Conservation (phyloP, 2,329 filamentous ascomycete species). For the Aureobasidium subglaciale region DNA sequence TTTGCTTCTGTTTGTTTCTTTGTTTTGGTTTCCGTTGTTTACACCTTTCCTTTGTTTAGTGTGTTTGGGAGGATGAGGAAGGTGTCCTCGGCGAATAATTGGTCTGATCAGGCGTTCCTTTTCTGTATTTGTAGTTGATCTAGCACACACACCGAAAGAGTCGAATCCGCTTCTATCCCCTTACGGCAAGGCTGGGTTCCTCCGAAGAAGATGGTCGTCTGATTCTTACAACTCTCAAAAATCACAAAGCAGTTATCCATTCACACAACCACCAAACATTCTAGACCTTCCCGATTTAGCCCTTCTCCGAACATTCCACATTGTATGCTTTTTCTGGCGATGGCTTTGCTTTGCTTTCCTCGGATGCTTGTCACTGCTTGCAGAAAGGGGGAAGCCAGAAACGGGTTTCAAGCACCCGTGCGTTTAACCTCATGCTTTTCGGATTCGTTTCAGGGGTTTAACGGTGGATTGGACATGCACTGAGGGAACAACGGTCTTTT, state of each 20-base stretch:
- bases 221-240: background rate
- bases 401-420: too few relatives aligned
- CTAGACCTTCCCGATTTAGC: background rate
- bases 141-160: background rate
- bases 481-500: too few relatives aligned
- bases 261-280: background rate
- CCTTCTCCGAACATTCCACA: too few relatives aligned
- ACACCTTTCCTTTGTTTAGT: background rate
- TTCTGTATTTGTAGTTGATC: background rate
- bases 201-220: background rate
- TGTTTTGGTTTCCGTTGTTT: constrained; percentile 8
- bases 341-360: too few relatives aligned
- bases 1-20: constrained; percentile 3
- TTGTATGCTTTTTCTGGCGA: too few relatives aligned
- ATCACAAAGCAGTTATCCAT: too few relatives aligned
- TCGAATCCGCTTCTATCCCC: background rate
- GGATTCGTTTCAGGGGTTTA: too few relatives aligned
- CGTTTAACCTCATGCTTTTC: too few relatives aligned
- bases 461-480: too few relatives aligned
- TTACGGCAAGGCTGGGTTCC: background rate
- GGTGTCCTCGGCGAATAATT: background rate
- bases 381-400: too few relatives aligned
- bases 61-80: background rate
- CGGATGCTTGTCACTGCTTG: too few relatives aligned
- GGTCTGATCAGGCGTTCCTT: background rate